Evolutionary conservation across 1,139 yeast genomes (phyloP), one percentile per base, ranked within the genome.

Genomic region (Candida labiduridarum): DNA sequence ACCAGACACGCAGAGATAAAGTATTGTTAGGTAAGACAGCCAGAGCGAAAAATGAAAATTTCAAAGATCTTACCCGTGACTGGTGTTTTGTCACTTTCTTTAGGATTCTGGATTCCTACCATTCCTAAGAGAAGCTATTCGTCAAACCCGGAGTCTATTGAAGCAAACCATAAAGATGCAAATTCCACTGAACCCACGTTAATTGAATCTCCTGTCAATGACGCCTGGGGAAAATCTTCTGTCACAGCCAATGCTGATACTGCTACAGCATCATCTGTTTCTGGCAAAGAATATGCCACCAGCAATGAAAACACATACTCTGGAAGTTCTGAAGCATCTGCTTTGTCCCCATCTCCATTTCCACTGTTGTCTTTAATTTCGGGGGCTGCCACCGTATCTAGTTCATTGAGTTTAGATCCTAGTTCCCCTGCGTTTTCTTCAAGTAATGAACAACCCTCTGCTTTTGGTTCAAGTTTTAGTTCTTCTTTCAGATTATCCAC

Each of bases 41-140:
- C 4, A 41, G 12, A 41, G 30, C 30, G 16, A 31, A 41, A 41
- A 31, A 41, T 41, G 45, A 41, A 16, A 41, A 33, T 41, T 31
- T 41, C 45, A 16, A 31, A 41, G 31, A 41, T 41, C 25, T 41
- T 41, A 16, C 45, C 45, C 11, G 34, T 41, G 27, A 33, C 45
- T 41, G 38, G 45, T 41, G 45, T 33, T 5, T 19, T 41, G 34
- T 18, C 45, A 10, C 19, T 31, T n/a, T 19, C 45, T 11, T 41
- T 34, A 41, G 45, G 45, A 15, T 41, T 31, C 19, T 41, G 45
- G 45, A 41, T 41, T n/a, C 45, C 45, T 8, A 34, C 34, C 7
- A 30, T 41, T 31, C 35, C 15, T 12, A 41, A 41, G 15, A 41
- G 38, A 31, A 18, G 33, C 7, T 12, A 31, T 16, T 30, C 18